These are phyloP conservation scores for Clathrospora elynae DNA, from an alignment of 2,329 filamentous ascomycete genomes.

Conservation along the genomic window DNA sequence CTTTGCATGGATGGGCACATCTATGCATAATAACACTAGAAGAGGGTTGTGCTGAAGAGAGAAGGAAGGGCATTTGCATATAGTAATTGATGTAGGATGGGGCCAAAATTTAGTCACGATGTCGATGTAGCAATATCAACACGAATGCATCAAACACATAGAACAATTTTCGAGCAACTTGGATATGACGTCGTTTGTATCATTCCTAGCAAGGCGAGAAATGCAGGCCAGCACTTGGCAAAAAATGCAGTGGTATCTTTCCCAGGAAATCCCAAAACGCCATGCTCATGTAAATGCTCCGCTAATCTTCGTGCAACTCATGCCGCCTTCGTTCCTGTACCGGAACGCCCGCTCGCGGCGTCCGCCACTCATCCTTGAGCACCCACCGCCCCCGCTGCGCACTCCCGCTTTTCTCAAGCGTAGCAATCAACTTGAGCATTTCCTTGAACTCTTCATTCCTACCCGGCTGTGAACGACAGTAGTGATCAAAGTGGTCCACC, in stretches of 20 bases:
- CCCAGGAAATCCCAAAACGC: neutral
- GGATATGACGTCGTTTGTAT: neutral
- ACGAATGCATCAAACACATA: constrained; percentile 10
- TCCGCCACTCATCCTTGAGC: constrained; percentile 60
- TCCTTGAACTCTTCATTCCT: constrained; percentile 76
- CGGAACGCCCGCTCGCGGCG: constrained; percentile 8
- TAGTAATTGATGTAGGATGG: constrained; percentile 8
- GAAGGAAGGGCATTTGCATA: constrained; percentile 9
- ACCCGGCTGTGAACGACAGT: constrained; percentile 70
- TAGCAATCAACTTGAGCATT: constrained; percentile 77
- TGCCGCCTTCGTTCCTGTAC: neutral
- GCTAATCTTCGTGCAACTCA: neutral
- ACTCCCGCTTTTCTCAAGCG: constrained; percentile 63
- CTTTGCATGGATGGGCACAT: too few relatives aligned
- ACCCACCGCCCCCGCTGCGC: constrained; percentile 61
- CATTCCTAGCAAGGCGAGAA: constrained; percentile 1
- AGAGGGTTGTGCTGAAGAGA: neutral
- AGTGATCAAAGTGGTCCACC: constrained; percentile 86
- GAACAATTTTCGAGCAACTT: neutral
- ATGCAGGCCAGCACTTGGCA: constrained; percentile 28
- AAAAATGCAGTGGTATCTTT: constrained; percentile 2
- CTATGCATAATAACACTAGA: too few relatives aligned
- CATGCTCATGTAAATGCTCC: neutral
- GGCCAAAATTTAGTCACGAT: constrained; percentile 10
- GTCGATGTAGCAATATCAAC: constrained; percentile 18